phyloP scores from a whole-genome alignment of 2,329 filamentous ascomycete species.

The Helotiales sp. region DNA sequence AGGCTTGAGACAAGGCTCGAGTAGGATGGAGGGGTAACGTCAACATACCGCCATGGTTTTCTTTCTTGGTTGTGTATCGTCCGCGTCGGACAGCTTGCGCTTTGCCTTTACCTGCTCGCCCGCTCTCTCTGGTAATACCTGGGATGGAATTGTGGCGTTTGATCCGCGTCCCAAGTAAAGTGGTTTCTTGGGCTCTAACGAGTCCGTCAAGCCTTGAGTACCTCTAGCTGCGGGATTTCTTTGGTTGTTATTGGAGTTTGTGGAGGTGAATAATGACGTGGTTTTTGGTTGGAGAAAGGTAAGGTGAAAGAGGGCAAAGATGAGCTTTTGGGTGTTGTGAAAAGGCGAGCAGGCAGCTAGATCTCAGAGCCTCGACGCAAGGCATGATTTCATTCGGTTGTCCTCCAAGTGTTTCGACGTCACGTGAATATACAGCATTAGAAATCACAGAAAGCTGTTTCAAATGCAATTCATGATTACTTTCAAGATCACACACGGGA shows the following conservation, averaged over 20 bases:
- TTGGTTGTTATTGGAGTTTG: not conserved
- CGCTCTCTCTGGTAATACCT: slow-evolving; percentile 25
- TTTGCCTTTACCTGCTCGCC: slow-evolving; percentile 61
- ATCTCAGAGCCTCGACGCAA: not conserved
- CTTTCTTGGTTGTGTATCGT: slow-evolving; percentile 56
- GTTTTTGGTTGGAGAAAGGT: not conserved
- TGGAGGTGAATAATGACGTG: not conserved
- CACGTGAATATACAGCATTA: not conserved
- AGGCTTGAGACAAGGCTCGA: not conserved
- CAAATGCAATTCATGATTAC: not conserved
- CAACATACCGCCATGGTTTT: slow-evolving; percentile 61
- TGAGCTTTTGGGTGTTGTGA: not conserved
- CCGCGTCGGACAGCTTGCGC: slow-evolving; percentile 65
- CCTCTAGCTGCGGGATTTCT: slow-evolving; percentile 6
- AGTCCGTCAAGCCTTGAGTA: slow-evolving; percentile 19
- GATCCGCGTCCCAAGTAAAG: slow-evolving; percentile 19
- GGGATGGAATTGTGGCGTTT: slow-evolving; percentile 36
- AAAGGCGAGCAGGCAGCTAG: not conserved
- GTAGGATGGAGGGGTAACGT: slow-evolving; percentile 20
- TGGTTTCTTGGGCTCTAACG: slow-evolving; percentile 19
- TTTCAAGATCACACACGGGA: not conserved
- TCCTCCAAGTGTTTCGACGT: not conserved
- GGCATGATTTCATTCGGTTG: not conserved
- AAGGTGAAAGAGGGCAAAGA: not conserved
- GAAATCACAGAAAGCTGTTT: not conserved